phyloP scores from a whole-genome alignment of 306 rosid species.

The Myrica gale region DNA sequence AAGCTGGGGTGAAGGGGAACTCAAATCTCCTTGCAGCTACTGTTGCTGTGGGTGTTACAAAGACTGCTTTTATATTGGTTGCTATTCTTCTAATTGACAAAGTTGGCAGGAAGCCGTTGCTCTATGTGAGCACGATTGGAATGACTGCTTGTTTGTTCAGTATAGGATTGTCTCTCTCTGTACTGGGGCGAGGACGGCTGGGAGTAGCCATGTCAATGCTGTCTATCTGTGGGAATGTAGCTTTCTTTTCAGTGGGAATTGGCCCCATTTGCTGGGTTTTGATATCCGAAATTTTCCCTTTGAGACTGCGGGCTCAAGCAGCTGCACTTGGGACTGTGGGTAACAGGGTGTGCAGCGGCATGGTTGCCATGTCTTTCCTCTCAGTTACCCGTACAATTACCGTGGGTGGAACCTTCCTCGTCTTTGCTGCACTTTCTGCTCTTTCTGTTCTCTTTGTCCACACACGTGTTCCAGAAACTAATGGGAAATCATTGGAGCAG shows the following conservation, averaged over 20 bases:
- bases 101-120: slow-evolving; percentile 83
- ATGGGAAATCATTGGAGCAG: slow-evolving; percentile 90
- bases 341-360: slow-evolving; percentile 80
- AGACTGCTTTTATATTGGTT: slow-evolving; percentile 72
- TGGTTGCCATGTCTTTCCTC: slow-evolving; percentile 88
- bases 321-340: slow-evolving; percentile 84
- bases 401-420: slow-evolving; percentile 65
- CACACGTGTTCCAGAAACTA: slow-evolving; percentile 76
- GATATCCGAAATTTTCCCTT: slow-evolving; percentile 87
- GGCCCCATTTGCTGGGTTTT: slow-evolving; percentile 97
- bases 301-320: slow-evolving; percentile 83
- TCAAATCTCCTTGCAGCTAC: slow-evolving; percentile 78
- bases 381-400: slow-evolving; percentile 62
- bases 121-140: slow-evolving; percentile 80
- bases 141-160: slow-evolving; percentile 83
- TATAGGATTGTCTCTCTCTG: slow-evolving; percentile 45
- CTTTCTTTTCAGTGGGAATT: slow-evolving; percentile 86
- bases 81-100: slow-evolving; percentile 77
- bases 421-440: slow-evolving; percentile 64
- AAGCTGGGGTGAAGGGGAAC: slow-evolving; percentile 64
- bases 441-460: slow-evolving; percentile 66
- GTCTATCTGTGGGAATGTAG: slow-evolving; percentile 88
- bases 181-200: slow-evolving; percentile 52
- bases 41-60: slow-evolving; percentile 79
- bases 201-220: slow-evolving; percentile 52